Conservation (phyloP, 1,284 basidiomycete genomes). For the Boletus holoroseus region DNA sequence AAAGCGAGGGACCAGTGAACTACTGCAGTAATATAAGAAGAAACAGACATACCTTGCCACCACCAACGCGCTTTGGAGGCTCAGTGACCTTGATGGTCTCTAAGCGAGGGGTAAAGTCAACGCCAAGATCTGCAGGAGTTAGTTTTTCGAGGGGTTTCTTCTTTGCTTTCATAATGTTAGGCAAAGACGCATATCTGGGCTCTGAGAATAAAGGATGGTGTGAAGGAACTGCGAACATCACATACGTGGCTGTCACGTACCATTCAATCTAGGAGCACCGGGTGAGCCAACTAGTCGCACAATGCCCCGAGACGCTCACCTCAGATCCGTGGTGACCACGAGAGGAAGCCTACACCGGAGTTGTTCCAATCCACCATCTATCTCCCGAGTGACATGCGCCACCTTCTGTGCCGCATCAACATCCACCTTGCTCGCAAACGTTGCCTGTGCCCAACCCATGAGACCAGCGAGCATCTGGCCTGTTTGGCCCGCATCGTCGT, state of each 20-base stretch:
- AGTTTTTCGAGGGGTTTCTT: constrained; percentile 95
- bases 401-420: constrained; percentile 66
- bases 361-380: constrained; percentile 91
- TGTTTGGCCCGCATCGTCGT: constrained; percentile 95
- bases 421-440: constrained; percentile 89
- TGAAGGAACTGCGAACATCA: background rate
- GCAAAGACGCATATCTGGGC: constrained; percentile 89
- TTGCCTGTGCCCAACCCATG: constrained; percentile 90
- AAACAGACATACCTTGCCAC: constrained; percentile 67
- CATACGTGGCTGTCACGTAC: constrained; percentile 33
- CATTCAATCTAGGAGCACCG: constrained; percentile 46
- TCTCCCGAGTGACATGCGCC: constrained; percentile 81
- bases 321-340: constrained; percentile 89
- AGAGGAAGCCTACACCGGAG: constrained; percentile 79
- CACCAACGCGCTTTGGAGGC: constrained; percentile 87
- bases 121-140: constrained; percentile 75
- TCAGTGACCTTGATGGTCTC: constrained; percentile 91
- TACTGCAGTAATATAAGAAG: background rate
- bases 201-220: constrained; percentile 42
- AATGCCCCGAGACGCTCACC: constrained; percentile 46
- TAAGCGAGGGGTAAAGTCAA: constrained; percentile 75
- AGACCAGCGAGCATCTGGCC: constrained; percentile 97
- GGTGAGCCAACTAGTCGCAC: constrained; percentile 3
- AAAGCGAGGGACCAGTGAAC: background rate
- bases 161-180: constrained; percentile 98